Percentiles rank a stretch among this genome's conserved stretches.
These are phyloP conservation scores for Trichosanthes truncata DNA, from an alignment of 306 rosid species.

Conservation along the genomic window DNA sequence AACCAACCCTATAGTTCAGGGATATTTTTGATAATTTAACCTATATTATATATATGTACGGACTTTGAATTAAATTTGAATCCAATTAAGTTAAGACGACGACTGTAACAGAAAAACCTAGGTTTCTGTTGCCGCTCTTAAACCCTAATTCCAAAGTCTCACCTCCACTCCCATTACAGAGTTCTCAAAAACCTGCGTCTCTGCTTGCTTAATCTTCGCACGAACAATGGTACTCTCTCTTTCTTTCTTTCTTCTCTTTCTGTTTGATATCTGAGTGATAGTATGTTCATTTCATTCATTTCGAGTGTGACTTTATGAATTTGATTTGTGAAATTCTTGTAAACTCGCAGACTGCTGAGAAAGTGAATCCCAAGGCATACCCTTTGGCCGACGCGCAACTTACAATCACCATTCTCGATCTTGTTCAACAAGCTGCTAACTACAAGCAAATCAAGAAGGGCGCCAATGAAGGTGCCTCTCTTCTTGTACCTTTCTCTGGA, in stretches of 20 bases:
- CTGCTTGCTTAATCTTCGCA: constrained; percentile 12
- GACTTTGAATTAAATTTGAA: background rate
- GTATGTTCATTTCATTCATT: background rate
- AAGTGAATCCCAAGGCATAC: constrained; percentile 79
- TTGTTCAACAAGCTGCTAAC: constrained; percentile 84
- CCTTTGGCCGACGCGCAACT: constrained; percentile 84
- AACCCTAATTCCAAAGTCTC: constrained; percentile 20
- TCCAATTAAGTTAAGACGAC: background rate
- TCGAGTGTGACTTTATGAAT: background rate
- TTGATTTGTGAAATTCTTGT: background rate
- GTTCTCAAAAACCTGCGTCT: constrained; percentile 20
- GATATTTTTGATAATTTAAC: too few relatives aligned
- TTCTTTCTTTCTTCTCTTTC: background rate
- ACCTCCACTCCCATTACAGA: background rate
- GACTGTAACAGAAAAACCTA: background rate
- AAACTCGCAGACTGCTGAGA: constrained; percentile 53
- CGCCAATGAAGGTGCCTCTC: constrained; percentile 73
- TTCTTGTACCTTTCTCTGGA: background rate
- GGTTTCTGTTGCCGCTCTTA: constrained; percentile 9
- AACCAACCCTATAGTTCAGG: too few relatives aligned
- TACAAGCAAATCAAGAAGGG: constrained; percentile 94
- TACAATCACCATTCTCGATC: constrained; percentile 62
- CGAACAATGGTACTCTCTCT: constrained; percentile 37
- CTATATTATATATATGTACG: too few relatives aligned
- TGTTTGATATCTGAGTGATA: background rate